Conservation (phyloP, 768 basidiomycete species). For the Mycena latifolia region DNA sequence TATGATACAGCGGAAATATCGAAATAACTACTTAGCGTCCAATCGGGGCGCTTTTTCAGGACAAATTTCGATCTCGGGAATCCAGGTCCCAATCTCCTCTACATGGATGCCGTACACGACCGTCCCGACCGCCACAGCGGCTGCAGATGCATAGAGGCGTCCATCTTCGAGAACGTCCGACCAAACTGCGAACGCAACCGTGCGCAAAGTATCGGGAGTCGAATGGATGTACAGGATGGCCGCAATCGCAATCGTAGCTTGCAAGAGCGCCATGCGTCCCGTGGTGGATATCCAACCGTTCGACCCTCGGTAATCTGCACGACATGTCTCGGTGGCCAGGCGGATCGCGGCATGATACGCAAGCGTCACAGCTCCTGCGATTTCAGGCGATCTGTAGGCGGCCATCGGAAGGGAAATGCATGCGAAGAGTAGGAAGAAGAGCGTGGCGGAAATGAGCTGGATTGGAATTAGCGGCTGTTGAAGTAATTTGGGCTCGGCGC, state of each 20-base stretch:
- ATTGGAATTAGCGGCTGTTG: conserved; percentile 33
- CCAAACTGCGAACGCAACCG: conserved; percentile 11
- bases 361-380: conserved; percentile 31
- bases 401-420: conserved; percentile 18
- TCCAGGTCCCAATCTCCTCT: conserved; percentile 33
- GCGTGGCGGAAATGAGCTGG: conserved; percentile 37
- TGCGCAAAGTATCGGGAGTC: not conserved
- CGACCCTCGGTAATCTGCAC: conserved; percentile 35
- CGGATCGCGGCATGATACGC: conserved; percentile 30
- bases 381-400: not conserved
- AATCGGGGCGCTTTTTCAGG: conserved; percentile 11
- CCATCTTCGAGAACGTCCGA: conserved; percentile 17
- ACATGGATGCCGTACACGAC: conserved; percentile 33
- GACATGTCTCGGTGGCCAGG: conserved; percentile 33
- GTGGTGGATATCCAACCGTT: conserved; percentile 23
- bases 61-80: conserved; percentile 16
- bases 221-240: conserved; percentile 12
- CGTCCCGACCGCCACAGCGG: conserved; percentile 24
- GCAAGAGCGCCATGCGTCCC: conserved; percentile 24
- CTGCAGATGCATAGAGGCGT: conserved; percentile 1
- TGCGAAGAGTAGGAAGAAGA: conserved; percentile 34
- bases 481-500: conserved; percentile 33
- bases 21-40: conserved; percentile 12
- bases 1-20: not conserved
- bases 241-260: conserved; percentile 12